phyloP scores from a whole-genome alignment of 192 early-diverging fungal species.

The Haplosporangium gracile region DNA sequence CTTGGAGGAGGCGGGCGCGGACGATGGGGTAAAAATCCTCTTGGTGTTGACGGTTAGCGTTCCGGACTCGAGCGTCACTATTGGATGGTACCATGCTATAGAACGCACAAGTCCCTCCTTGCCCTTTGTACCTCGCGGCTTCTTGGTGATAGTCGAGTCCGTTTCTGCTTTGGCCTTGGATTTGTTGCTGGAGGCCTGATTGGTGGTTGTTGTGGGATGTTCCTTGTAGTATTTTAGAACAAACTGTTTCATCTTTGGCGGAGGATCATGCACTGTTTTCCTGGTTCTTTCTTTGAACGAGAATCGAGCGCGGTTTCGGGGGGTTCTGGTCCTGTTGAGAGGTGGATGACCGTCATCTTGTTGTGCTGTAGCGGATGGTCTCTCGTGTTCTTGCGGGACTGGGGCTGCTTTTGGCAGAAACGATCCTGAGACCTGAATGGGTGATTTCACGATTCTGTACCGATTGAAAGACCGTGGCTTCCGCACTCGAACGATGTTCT shows the following conservation, averaged over 20 bases:
- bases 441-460: background rate
- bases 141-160: background rate
- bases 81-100: background rate
- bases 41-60: background rate
- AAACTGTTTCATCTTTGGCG: background rate
- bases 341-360: background rate
- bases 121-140: background rate
- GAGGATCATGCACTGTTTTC: background rate
- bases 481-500: background rate
- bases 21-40: background rate
- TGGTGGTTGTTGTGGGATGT: background rate
- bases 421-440: background rate
- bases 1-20: background rate
- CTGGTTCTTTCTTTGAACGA: constrained; percentile 23
- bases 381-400: background rate
- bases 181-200: background rate
- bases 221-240: background rate
- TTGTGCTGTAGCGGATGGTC: background rate
- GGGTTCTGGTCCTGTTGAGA: background rate
- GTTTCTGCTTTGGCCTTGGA: background rate
- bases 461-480: background rate
- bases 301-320: background rate
- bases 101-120: background rate
- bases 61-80: background rate
- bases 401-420: background rate